Conservation (phyloP, 2,329 filamentous ascomycete genomes). For the Alternaria infectoria region DNA sequence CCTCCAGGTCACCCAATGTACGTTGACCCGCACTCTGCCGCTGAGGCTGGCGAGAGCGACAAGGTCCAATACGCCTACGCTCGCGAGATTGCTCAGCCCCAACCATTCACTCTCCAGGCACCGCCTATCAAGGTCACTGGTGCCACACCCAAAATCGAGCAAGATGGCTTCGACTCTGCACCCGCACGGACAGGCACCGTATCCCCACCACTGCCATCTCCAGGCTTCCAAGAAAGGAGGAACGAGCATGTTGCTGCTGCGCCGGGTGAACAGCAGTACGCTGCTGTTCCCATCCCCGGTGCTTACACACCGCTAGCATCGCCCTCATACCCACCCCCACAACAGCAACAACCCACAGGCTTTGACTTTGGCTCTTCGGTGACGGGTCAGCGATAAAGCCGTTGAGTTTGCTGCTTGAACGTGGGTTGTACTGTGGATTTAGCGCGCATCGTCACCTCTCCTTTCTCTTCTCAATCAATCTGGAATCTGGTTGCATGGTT, state of each 20-base stretch:
- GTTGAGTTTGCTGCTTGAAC: neutral
- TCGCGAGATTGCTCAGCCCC: conserved; percentile 55
- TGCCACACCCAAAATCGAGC: conserved; percentile 73
- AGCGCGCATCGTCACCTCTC: neutral
- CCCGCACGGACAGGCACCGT: conserved; percentile 44
- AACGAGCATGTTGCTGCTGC: conserved; percentile 72
- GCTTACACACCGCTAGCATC: conserved; percentile 68
- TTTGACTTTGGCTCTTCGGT: conserved; percentile 50
- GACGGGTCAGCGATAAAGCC: conserved; percentile 25
- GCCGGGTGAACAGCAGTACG: conserved; percentile 83
- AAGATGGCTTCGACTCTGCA: conserved; percentile 64
- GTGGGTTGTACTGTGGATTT: neutral
- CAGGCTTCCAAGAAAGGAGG: conserved; percentile 53
- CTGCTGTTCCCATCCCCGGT: conserved; percentile 84
- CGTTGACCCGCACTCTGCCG: conserved; percentile 55
- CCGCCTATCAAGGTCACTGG: conserved; percentile 80
- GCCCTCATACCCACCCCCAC: conserved; percentile 49
- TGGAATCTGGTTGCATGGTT: conserved; percentile 2
- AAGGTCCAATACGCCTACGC: conserved; percentile 47
- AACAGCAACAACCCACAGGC: conserved; percentile 30
- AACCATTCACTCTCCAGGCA: conserved; percentile 83
- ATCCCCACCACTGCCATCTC: conserved; percentile 43
- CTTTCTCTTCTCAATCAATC: neutral
- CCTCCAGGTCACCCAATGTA: conserved; percentile 52
- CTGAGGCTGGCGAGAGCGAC: conserved; percentile 59